Base-by-base conservation (phyloP, 176 grass and related monocot species). In the Rhynchospora tenuis region DNA sequence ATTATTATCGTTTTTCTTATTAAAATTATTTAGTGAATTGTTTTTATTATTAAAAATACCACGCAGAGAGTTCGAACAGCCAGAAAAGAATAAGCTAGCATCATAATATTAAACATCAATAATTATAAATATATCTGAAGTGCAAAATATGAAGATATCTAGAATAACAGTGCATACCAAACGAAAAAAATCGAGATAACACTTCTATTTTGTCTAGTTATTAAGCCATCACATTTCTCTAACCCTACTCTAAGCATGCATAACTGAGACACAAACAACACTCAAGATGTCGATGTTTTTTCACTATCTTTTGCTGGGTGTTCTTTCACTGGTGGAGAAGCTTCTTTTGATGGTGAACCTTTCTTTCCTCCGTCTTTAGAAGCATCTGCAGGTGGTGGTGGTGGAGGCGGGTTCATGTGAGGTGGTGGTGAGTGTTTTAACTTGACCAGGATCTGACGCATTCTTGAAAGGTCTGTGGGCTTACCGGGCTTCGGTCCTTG, bases 401-500 rank as follows among this genome's bases (percentile, higher is more conserved):
- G 89, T 28, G 90, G 89, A n/a, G 95, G 89, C 3, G 89, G 87
- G 67, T 90, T 84, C 95, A 93, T 90, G 83, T 98, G 95, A 2
- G 89, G 82, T 0, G 92, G 95, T 0, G 89, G 90, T 61, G 87
- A 79, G 63, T 98, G 92, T 88, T 98, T 98, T 66, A 98, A 88
- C 88, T 89, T 93, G 80, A 91, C 79, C 54, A 98, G 81, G 73
- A 95, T 90, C 57, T 98, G 92, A 72, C 91, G 93, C 93, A 98
- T 90, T 31, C 92, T 90, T 5, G 93, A 89, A 43, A 98, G 87
- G 38, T 98, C 95, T 0, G 95, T 98, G 17, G 89, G 91, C 73
- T 98, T 98, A 90, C 95, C 95, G 17, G 92, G 95, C 64, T 95
- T 98, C 2, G 92, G 92, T 8, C 95, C 95, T 14, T 93, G 95